phyloP scores from a whole-genome alignment of 176 grass and related monocot genomes.

The Avena sativa region DNA sequence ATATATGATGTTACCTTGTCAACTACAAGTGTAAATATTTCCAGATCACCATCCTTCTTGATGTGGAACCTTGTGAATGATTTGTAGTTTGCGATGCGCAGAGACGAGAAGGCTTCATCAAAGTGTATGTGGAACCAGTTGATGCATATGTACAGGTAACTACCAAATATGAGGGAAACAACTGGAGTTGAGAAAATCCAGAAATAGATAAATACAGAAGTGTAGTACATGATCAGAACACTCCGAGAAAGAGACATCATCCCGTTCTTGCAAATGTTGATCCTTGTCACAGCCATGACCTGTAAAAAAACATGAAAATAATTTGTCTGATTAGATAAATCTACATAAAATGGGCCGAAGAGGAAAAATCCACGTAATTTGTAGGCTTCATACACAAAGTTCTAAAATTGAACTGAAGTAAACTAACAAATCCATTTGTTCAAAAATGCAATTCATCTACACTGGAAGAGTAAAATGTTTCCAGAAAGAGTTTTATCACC shows the following conservation, averaged over 20 bases:
- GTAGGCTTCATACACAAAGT: not conserved
- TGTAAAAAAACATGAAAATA: slow-evolving; percentile 23
- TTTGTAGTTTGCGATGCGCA: slow-evolving; percentile 97
- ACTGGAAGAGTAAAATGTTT: slow-evolving; percentile 7
- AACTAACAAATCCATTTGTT: not conserved
- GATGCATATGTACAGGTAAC: slow-evolving; percentile 93
- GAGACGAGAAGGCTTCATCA: slow-evolving; percentile 95
- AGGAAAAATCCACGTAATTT: not conserved
- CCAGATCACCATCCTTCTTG: slow-evolving; percentile 75
- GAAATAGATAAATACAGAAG: slow-evolving; percentile 95
- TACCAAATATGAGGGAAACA: slow-evolving; percentile 94
- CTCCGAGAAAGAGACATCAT: slow-evolving; percentile 74
- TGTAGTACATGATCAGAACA: slow-evolving; percentile 75
- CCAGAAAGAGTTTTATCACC: slow-evolving; percentile 49
- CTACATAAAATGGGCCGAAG: slow-evolving; percentile 11
- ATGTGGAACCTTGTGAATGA: slow-evolving; percentile 95
- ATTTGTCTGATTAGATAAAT: slow-evolving; percentile 43
- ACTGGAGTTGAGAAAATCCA: slow-evolving; percentile 95
- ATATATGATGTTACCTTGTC: slow-evolving; percentile 71
- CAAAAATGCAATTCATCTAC: not conserved
- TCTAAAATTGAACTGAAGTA: slow-evolving; percentile 10
- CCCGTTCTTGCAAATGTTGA: slow-evolving; percentile 80
- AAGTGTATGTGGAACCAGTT: slow-evolving; percentile 99
- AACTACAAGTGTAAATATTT: slow-evolving; percentile 91
- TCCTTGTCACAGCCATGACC: slow-evolving; percentile 81